Evolutionary conservation across 176 grass and related monocot species (phyloP), one percentile per base, ranked within the genome.

Genomic region (Thalia dealbata): DNA sequence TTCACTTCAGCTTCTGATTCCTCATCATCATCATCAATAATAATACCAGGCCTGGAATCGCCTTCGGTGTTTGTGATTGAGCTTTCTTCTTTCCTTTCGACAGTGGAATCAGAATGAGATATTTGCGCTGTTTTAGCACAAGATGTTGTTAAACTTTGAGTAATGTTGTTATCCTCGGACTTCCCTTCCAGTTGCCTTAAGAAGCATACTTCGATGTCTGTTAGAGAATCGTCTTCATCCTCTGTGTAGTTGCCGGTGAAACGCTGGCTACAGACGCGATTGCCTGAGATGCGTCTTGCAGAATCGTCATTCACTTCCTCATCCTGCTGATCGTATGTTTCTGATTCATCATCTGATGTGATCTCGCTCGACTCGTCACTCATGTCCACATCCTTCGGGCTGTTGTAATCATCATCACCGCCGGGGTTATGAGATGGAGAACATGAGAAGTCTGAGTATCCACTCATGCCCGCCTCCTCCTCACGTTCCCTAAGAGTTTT

Each of bases 401-500:
- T 82, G 61, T 91, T 75, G 0, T 88, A 86, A 41, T 91, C 80
- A 1, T 68, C 80, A 2, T 81, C 67, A 1, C 32, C 35, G 0
- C 32, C 35, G 2, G 44, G 72, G 50, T 26, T 70, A 45, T 76
- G 51, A 3, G 84, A 87, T 32, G 82, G 75, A 69, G 89, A 86
- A 78, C 86, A 90, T 32, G 82, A 84, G 77, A 81, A 96, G 2
- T 89, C 76, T 61, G 82, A 88, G 73, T 86, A 92, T 18, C 81
- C 84, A 80, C 78, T 71, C 0, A 80, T 66, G 43, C 82, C 78
- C 59, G 83, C 78, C 64, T 91, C 85, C 12, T 91, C 85, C 12
- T 92, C 93, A 0, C 87, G 84, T 63, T 90, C 93, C 74, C 82
- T 69, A 58, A 92, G 82, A 8, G 83, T 88, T 81, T 86, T 97